A percentile compares a stretch with the other conserved stretches of the same genome.
These are phyloP conservation scores for Massarina eburnea DNA, from an alignment of 2,329 filamentous ascomycete genomes.

Conservation along the genomic window DNA sequence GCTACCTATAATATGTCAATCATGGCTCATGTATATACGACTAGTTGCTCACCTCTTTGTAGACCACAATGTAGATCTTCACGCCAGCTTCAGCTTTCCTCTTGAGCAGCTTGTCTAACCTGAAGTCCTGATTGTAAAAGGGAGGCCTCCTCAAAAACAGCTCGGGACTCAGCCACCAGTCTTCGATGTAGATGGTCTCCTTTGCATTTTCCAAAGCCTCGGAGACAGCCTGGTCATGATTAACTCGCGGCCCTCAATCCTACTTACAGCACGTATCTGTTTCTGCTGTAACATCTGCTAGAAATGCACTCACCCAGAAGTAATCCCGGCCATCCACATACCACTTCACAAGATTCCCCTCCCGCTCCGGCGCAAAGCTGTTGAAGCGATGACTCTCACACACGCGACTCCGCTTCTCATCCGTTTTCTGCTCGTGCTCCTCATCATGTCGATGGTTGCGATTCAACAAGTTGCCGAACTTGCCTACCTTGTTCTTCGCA, in stretches of 20 bases:
- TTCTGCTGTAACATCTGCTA: too few relatives aligned
- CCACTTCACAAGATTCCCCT: slow-evolving; percentile 90
- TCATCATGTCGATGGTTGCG: slow-evolving; percentile 91
- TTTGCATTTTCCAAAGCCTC: slow-evolving; percentile 85
- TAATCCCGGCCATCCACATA: slow-evolving; percentile 96
- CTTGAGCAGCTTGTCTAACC: slow-evolving; percentile 84
- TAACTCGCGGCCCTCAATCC: neutral
- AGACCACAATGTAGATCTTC: slow-evolving; percentile 90
- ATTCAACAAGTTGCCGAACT: slow-evolving; percentile 73
- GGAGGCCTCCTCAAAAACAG: slow-evolving; percentile 84
- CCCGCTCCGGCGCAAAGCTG: slow-evolving; percentile 86
- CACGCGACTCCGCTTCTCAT: slow-evolving; percentile 74
- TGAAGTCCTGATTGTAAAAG: slow-evolving; percentile 78
- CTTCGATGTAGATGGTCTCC: slow-evolving; percentile 92
- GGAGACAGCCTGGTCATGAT: slow-evolving; percentile 65
- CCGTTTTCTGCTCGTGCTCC: slow-evolving; percentile 81
- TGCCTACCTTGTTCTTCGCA: slow-evolving; percentile 64
- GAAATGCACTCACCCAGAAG: slow-evolving; percentile 63
- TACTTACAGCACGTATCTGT: neutral
- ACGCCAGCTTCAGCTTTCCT: slow-evolving; percentile 87
- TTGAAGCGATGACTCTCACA: slow-evolving; percentile 76
- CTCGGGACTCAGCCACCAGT: slow-evolving; percentile 96
- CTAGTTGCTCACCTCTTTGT: slow-evolving; percentile 67
- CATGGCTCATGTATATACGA: neutral
- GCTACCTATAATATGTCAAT: slow-evolving; percentile 28